Conservation (phyloP, 2,329 filamentous ascomycete genomes). For the Monosporascus sp. region DNA sequence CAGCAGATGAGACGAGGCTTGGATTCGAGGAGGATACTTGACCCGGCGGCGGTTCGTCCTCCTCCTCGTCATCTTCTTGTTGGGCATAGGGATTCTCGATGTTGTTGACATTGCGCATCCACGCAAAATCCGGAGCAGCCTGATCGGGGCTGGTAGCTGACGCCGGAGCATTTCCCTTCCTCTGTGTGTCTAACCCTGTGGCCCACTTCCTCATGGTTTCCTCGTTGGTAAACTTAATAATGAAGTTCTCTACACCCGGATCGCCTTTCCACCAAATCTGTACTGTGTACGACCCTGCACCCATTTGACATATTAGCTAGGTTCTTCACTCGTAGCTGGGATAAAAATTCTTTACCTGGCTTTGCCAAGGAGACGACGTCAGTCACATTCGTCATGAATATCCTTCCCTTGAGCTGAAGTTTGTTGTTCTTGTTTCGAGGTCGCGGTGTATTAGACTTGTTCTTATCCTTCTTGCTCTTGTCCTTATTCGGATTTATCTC, state of each 20-base stretch:
- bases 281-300: slow-evolving; percentile 79
- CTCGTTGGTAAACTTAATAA: slow-evolving; percentile 89
- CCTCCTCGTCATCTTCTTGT: slow-evolving; percentile 56
- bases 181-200: slow-evolving; percentile 69
- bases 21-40: slow-evolving; percentile 31
- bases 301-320: slow-evolving; percentile 3
- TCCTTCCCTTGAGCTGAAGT: slow-evolving; percentile 90
- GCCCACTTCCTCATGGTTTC: slow-evolving; percentile 94
- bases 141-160: slow-evolving; percentile 42
- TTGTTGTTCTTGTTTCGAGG: slow-evolving; percentile 65
- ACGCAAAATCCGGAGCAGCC: slow-evolving; percentile 69
- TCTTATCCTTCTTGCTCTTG: slow-evolving; percentile 71
- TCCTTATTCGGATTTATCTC: slow-evolving; percentile 81
- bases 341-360: slow-evolving; percentile 61
- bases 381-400: slow-evolving; percentile 99
- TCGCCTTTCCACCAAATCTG: slow-evolving; percentile 99
- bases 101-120: slow-evolving; percentile 63
- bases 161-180: slow-evolving; percentile 55
- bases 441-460: slow-evolving; percentile 52
- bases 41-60: slow-evolving; percentile 20
- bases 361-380: slow-evolving; percentile 85
- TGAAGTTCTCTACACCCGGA: slow-evolving; percentile 90
- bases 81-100: slow-evolving; percentile 79
- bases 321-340: slow-evolving; percentile 3
- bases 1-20: slow-evolving; percentile 18